Conservation (phyloP, 192 early-diverging fungal genomes). For the Diversispora eburnea region DNA sequence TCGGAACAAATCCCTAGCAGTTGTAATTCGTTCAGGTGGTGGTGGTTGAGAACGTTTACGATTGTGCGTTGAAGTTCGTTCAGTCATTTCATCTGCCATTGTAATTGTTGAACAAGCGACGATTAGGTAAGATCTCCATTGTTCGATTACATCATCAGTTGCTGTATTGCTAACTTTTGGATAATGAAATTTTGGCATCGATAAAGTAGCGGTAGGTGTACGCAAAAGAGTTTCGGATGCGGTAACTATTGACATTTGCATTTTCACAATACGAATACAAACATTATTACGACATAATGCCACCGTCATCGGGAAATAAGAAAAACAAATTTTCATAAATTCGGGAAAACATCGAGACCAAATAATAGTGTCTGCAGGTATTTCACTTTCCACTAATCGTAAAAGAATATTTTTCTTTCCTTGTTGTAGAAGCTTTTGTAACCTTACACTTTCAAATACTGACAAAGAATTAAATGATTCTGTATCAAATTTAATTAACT, state of each 20-base stretch:
- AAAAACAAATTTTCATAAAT: conserved; percentile 59
- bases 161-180: conserved; percentile 41
- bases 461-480: conserved; percentile 37
- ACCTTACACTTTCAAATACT: conserved; percentile 38
- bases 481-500: conserved; percentile 51
- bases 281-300: conserved; percentile 54
- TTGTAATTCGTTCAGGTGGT: conserved; percentile 46
- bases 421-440: conserved; percentile 51
- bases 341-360: conserved; percentile 70
- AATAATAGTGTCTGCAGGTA: conserved; percentile 34
- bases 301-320: conserved; percentile 46
- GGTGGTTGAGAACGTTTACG: conserved; percentile 37
- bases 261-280: conserved; percentile 54
- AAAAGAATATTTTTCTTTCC: conserved; percentile 52
- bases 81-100: conserved; percentile 26
- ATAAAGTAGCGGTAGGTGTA: conserved; percentile 45
- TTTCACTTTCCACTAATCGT: conserved; percentile 28
- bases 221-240: conserved; percentile 52
- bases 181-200: conserved; percentile 39
- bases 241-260: conserved; percentile 58
- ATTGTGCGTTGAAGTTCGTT: conserved; percentile 1
- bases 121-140: conserved; percentile 71
- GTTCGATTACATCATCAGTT: conserved; percentile 62
- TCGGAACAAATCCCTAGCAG: conserved; percentile 59
- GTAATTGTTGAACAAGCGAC: conserved; percentile 69